A percentile compares a stretch with the other conserved stretches of the same genome.
Evolutionary conservation across 1,139 yeast species (phyloP).

Genomic region (Taphrina wiesneri): DNA sequence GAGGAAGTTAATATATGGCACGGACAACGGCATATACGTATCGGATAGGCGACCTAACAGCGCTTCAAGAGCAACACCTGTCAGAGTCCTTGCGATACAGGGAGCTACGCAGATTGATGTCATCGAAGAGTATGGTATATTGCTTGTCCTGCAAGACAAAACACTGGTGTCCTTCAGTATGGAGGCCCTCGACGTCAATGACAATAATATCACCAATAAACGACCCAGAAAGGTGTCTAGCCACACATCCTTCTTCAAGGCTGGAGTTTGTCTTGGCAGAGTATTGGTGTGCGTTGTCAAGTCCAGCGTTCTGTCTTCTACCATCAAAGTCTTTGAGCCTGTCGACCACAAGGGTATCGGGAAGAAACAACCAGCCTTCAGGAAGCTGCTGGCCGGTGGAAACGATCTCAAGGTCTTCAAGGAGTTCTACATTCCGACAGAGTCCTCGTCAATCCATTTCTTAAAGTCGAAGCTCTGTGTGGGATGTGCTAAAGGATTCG

Average conservation of each 20-base stretch:
- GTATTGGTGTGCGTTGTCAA: slow-evolving; percentile 88
- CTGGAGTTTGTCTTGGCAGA: slow-evolving; percentile 88
- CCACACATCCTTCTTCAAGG: slow-evolving; percentile 85
- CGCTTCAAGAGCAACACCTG: slow-evolving; percentile 64
- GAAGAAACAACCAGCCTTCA: slow-evolving; percentile 51
- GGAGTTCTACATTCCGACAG: slow-evolving; percentile 80
- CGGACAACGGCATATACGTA: slow-evolving; percentile 86
- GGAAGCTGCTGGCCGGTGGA: slow-evolving; percentile 53
- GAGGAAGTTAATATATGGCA: slow-evolving; percentile 82
- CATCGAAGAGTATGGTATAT: slow-evolving; percentile 83
- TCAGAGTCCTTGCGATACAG: slow-evolving; percentile 70
- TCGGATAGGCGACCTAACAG: slow-evolving; percentile 56
- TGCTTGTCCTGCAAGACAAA: slow-evolving; percentile 81
- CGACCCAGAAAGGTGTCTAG: slow-evolving; percentile 76
- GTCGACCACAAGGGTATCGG: slow-evolving; percentile 54
- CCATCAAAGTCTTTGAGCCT: slow-evolving; percentile 86
- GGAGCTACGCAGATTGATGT: slow-evolving; percentile 90
- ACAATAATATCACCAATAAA: slow-evolving; percentile 57
- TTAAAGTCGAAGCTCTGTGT: slow-evolving; percentile 84
- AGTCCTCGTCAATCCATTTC: slow-evolving; percentile 88
- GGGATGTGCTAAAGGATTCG: slow-evolving; percentile 96
- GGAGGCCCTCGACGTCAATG: slow-evolving; percentile 57
- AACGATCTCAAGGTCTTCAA: slow-evolving; percentile 64
- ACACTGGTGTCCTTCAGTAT: slow-evolving; percentile 79
- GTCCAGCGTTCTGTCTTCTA: slow-evolving; percentile 66